Conservation (phyloP, 768 basidiomycete species). For the Auricularia sp. region DNA sequence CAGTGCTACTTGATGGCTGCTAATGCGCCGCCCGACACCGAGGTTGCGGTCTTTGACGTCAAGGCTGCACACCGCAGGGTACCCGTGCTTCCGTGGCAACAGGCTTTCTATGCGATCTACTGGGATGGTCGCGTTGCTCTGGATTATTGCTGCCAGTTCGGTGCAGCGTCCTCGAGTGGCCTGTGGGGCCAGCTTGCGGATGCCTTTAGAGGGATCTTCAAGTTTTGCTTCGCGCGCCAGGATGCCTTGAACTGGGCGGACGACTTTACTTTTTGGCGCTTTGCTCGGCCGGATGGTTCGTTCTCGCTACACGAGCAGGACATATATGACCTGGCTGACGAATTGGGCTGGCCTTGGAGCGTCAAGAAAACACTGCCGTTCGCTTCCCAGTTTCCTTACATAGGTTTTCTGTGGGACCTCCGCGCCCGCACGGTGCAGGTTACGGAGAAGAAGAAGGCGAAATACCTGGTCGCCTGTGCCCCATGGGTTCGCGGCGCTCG, state of each 20-base stretch:
- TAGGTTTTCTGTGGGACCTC: neutral
- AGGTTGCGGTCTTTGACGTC: constrained; percentile 28
- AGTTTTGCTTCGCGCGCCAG: constrained; percentile 4
- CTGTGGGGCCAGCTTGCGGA: constrained; percentile 25
- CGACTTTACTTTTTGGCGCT: constrained; percentile 22
- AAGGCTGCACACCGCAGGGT: constrained; percentile 16
- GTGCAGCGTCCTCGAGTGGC: constrained; percentile 19
- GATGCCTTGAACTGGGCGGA: constrained; percentile 28
- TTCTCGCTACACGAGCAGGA: neutral
- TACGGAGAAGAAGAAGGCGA: neutral
- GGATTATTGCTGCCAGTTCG: constrained; percentile 24
- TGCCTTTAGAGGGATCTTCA: constrained; percentile 21
- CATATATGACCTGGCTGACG: constrained; percentile 3
- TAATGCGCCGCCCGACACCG: constrained; percentile 21
- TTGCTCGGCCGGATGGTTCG: neutral
- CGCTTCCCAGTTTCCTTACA: constrained; percentile 6
- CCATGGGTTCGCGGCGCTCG: neutral
- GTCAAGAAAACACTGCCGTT: constrained; percentile 21
- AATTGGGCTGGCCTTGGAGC: constrained; percentile 29
- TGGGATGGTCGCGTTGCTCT: constrained; percentile 21
- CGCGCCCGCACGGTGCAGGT: neutral
- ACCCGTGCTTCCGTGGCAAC: constrained; percentile 22
- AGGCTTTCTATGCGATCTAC: constrained; percentile 15
- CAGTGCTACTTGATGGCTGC: constrained; percentile 17
- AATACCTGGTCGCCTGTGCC: neutral